phyloP scores from a whole-genome alignment of 345 rosid species.

The Dovyalis caffra region DNA sequence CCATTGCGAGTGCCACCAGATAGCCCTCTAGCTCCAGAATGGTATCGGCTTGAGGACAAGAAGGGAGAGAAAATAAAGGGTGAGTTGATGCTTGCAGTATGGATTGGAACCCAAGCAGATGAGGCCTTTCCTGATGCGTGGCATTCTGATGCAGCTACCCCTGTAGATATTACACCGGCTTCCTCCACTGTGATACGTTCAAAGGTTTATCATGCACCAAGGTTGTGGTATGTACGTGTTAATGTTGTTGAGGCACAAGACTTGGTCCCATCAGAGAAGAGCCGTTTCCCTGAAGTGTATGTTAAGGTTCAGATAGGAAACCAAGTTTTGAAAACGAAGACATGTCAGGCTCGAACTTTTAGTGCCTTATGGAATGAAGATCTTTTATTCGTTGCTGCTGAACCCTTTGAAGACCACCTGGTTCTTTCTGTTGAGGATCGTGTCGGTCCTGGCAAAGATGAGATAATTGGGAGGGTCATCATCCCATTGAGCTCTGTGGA shows the following conservation, averaged over 20 bases:
- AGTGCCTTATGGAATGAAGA: conserved; percentile 37
- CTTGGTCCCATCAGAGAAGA: conserved; percentile 31
- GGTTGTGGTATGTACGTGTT: conserved; percentile 37
- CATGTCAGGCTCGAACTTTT: conserved; percentile 29
- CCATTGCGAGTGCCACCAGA: conserved; percentile 36
- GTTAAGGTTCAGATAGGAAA: conserved; percentile 33
- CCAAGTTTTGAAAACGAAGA: conserved; percentile 32
- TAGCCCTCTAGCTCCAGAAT: conserved; percentile 38
- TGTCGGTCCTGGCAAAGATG: conserved; percentile 31
- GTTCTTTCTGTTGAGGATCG: conserved; percentile 37
- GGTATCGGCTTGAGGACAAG: conserved; percentile 34
- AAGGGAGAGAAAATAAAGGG: conserved; percentile 34
- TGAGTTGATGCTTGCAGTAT: conserved; percentile 38
- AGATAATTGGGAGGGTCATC: conserved; percentile 31
- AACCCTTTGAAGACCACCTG: conserved; percentile 34
- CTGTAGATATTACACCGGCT: conserved; percentile 20
- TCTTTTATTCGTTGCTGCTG: conserved; percentile 37
- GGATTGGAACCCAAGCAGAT: conserved; percentile 41
- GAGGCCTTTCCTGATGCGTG: conserved; percentile 37
- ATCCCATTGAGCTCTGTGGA: conserved; percentile 29
- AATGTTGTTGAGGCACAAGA: conserved; percentile 36
- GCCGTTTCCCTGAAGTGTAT: conserved; percentile 32
- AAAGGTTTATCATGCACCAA: conserved; percentile 36
- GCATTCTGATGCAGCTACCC: conserved; percentile 37
- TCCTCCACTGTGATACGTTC: conserved; percentile 28